phyloP scores from a whole-genome alignment of 176 grass and related monocot species.

The Paspalum vaginatum region DNA sequence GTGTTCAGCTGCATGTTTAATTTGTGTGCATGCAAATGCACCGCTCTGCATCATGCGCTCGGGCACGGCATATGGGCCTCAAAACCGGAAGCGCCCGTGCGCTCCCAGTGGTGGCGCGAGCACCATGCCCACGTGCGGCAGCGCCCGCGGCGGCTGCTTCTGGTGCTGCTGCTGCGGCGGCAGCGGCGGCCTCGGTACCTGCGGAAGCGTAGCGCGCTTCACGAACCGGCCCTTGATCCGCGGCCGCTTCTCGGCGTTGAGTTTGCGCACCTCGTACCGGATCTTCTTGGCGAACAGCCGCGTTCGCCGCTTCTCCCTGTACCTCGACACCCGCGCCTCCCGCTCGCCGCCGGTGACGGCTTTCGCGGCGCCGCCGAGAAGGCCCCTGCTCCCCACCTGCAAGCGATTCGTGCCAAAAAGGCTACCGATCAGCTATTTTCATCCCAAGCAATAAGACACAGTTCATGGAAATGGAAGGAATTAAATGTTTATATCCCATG shows the following conservation, averaged over 20 bases:
- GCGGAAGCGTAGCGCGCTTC: conserved; percentile 58
- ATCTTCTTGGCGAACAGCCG: conserved; percentile 98
- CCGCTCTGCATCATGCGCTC: conserved; percentile 1
- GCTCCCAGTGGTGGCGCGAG: conserved; percentile 32
- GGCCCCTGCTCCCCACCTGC: conserved; percentile 32
- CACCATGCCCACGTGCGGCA: conserved; percentile 36
- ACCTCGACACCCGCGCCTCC: conserved; percentile 92
- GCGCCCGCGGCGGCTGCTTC: conserved; percentile 24
- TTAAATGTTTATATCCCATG: background rate
- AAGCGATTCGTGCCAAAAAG: background rate
- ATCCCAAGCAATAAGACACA: too few species aligned
- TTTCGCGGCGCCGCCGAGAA: conserved; percentile 26
- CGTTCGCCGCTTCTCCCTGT: conserved; percentile 92
- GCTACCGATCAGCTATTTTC: background rate
- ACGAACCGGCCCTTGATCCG: conserved; percentile 99
- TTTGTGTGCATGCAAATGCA: conserved; percentile 9
- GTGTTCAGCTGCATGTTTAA: background rate
- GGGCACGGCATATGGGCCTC: conserved; percentile 29
- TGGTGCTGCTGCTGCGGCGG: background rate
- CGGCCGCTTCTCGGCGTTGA: conserved; percentile 98
- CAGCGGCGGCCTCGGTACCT: conserved; percentile 29
- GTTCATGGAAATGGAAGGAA: background rate
- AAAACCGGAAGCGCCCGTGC: conserved; percentile 62
- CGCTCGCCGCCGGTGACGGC: conserved; percentile 65
- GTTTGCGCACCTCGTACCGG: conserved; percentile 98